Base-by-base conservation (phyloP, 1,284 basidiomycete genomes). In the Malassezia restricta region DNA sequence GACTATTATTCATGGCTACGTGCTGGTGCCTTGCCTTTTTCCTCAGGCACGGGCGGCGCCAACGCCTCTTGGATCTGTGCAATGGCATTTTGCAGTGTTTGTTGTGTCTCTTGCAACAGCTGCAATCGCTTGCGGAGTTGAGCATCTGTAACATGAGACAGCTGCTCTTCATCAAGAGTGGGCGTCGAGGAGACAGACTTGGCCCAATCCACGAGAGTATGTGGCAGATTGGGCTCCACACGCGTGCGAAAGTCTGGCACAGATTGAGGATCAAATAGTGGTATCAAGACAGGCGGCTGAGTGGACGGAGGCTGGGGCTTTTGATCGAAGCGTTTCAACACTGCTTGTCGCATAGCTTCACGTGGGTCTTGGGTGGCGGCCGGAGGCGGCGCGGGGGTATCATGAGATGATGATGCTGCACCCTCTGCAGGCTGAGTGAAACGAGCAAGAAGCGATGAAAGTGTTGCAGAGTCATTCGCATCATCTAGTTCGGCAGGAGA, bases 391-490 rank as follows among this genome's bases (percentile, higher is more conserved):
- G 39, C n/a, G 3, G 20, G 33, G 33, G 33, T 35, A 35, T 35
- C 33, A 35, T 15, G 33, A 15, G 33, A 35, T 12, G 33, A 35
- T 12, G 33, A 12, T 5, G 33, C 84, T 24, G 39, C 48, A 24
- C n/a, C 33, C 15, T 35, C 20, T 24, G 4, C 20, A 24, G 20
- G 20, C 20, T 24, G 20, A 4, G 20, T 24, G 20, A 24, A 24
- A 4, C 20, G 20, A 2, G 20, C 20, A 24, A 24, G 20, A 24
- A 24, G 20, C 20, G 20, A 24, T 24, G 20, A 24, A 24, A 24
- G 20, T 4, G 20, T 24, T 24, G 20, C 20, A 24, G 20, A 2
- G 20, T 24, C 20, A 24, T 24, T 24, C 20, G 20, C 20, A 24
- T 4, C 20, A 24, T 24, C 20, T 24, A 24, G 20, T 24, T 24